Evolutionary conservation across 345 rosid genomes (phyloP), one percentile per base, ranked within the genome.

Genomic region (Anastatica hierochuntica): DNA sequence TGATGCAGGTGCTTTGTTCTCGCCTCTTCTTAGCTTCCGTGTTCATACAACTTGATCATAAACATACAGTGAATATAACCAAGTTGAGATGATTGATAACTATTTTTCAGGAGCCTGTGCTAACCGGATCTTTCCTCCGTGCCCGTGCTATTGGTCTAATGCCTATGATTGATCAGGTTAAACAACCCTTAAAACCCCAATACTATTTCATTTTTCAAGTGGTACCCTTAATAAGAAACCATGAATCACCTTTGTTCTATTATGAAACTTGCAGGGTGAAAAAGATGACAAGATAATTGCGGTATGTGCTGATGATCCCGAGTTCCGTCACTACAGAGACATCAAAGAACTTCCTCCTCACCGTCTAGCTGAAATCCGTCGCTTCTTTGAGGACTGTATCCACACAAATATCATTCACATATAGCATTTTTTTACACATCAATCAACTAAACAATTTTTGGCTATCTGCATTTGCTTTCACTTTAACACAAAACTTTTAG

Each of bases 381-480:
- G 97, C 67, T 92, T 92, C 77, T 92, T 92, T 19, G 97, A 92
- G 70, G 98, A 92, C 77, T 92, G 97, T 88, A 92, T 85, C 95
- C 86, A 55, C 35, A 23, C n/a, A 16, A 10, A 35, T 10, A 38
- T 52, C 60, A 49, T 2, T 43, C 50, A 5, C 36, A 24, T 60
- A 40, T 56, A 49, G 21, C 41, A 48, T 21, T 30, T 51, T 10
- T 13, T 45, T 5, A 21, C 24, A 2, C 24, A 21, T 17, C 51
- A 26, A 19, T 18, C 10, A 15, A 8, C 12, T 2, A 26, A 19
- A 9, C 10, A 15, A 8, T 5, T 2, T 19, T 36, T 14, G 6
- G 12, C 12, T 29, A 15, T 23, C 10, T 18, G 27, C n/a, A 4
- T 49, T 30, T 21, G 31, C 10, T 27, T 13, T 30, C 34, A 46